Percentiles rank a stretch among this genome's conserved stretches.
Conservation (phyloP, 352 stramenopile genomes). For the Pythium plurisporium region DNA sequence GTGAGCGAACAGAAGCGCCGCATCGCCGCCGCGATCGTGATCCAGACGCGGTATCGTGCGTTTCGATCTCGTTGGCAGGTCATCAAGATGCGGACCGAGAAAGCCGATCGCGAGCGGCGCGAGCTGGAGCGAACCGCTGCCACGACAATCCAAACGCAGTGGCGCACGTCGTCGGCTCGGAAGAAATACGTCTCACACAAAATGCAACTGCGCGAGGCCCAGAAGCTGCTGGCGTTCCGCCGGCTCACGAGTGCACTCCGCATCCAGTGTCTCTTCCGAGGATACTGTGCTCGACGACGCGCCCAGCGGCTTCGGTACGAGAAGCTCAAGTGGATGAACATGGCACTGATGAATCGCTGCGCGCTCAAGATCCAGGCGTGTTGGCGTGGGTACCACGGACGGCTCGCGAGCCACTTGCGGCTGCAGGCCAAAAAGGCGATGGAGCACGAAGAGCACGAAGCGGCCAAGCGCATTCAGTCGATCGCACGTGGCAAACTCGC, state of each 20-base stretch:
- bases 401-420: constrained; percentile 49
- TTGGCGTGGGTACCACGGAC: constrained; percentile 74
- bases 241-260: constrained; percentile 41
- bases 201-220: constrained; percentile 24
- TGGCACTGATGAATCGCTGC: constrained; percentile 50
- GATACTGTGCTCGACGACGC: constrained; percentile 44
- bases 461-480: constrained; percentile 57
- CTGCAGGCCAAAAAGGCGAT: constrained; percentile 47
- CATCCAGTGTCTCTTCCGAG: constrained; percentile 64
- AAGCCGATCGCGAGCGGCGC: constrained; percentile 22
- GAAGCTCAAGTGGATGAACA: constrained; percentile 66
- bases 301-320: constrained; percentile 52
- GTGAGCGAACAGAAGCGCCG: constrained; percentile 25
- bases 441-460: constrained; percentile 46
- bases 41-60: constrained; percentile 51
- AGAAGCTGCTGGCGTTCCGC: constrained; percentile 33
- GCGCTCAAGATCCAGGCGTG: constrained; percentile 71
- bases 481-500: constrained; percentile 53
- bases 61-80: constrained; percentile 36
- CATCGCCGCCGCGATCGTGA: constrained; percentile 37
- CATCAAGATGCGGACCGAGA: constrained; percentile 35
- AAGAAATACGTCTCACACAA: constrained; percentile 32
- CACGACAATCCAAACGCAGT: constrained; percentile 45
- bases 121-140: constrained; percentile 31
- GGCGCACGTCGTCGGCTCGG: constrained; percentile 31